Conservation (phyloP, 1,139 yeast species). For the Eremothecium cymbalariae region DNA sequence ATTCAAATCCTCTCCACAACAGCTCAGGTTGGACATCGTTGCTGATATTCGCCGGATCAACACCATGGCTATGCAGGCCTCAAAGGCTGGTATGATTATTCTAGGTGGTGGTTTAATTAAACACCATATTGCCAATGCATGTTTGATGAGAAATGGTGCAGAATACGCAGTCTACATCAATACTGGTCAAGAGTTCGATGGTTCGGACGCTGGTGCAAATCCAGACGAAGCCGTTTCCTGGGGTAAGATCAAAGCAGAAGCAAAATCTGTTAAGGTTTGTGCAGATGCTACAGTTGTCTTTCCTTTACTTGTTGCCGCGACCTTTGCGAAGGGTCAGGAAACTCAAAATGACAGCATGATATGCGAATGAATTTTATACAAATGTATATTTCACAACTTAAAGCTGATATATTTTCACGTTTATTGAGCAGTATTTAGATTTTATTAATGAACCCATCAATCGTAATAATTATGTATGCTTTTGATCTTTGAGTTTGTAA, state of each 20-base stretch:
- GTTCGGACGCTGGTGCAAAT: constrained; percentile 98
- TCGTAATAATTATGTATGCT: too few species aligned
- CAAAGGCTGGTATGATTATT: constrained; percentile 88
- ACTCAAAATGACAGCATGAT: too few species aligned
- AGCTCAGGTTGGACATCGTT: constrained; percentile 82
- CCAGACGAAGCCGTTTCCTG: constrained; percentile 98
- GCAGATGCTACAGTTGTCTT: constrained; percentile 95
- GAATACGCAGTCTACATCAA: constrained; percentile 95
- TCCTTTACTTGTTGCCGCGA: constrained; percentile 95
- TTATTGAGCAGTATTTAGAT: neutral
- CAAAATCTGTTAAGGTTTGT: constrained; percentile 81
- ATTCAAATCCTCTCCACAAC: constrained; percentile 85
- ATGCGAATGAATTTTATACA: too few species aligned
- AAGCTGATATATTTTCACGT: too few species aligned
- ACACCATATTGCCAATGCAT: constrained; percentile 96
- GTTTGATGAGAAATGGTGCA: constrained; percentile 98
- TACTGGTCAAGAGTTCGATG: constrained; percentile 98
- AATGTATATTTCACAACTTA: too few species aligned
- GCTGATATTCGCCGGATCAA: constrained; percentile 87
- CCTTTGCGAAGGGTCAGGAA: constrained; percentile 63
- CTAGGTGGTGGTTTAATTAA: constrained; percentile 95
- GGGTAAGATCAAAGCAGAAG: constrained; percentile 97
- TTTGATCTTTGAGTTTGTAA: too few species aligned
- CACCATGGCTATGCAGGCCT: constrained; percentile 93
- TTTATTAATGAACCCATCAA: too few species aligned